These are phyloP conservation scores for Phaffomyces antillensis DNA, from an alignment of 805 yeast species.

Conservation along the genomic window DNA sequence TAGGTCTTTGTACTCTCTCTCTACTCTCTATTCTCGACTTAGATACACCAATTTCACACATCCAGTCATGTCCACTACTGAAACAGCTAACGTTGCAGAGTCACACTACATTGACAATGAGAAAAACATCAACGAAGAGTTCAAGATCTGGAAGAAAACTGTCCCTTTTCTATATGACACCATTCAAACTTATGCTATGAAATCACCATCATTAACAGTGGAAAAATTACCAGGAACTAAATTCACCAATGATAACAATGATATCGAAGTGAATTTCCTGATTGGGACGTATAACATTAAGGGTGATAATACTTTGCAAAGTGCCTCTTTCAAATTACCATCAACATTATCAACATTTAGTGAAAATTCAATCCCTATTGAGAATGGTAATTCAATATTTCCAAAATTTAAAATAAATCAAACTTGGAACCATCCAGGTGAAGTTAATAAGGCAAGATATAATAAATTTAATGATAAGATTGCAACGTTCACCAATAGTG, in stretches of 20 bases:
- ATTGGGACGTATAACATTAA: conserved; percentile 40
- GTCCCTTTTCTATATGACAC: conserved; percentile 70
- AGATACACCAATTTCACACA: too few relatives aligned
- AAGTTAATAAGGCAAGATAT: conserved; percentile 54
- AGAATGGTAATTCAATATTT: conserved; percentile 25
- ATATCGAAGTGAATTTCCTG: conserved; percentile 32
- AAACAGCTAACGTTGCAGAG: conserved; percentile 1
- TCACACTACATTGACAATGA: conserved; percentile 47
- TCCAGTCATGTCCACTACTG: too few relatives aligned
- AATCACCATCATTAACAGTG: conserved; percentile 52
- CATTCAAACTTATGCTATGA: conserved; percentile 51
- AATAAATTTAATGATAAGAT: conserved; percentile 24
- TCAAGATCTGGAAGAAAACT: conserved; percentile 76
- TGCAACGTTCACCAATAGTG: conserved; percentile 28
- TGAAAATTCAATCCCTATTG: conserved; percentile 19
- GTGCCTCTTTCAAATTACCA: conserved; percentile 32
- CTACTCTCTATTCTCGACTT: too few relatives aligned
- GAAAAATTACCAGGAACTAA: conserved; percentile 43
- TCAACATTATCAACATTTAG: conserved; percentile 37
- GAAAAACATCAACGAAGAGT: conserved; percentile 68
- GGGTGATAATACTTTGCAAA: conserved; percentile 36
- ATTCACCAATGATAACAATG: conserved; percentile 20
- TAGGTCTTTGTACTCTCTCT: too few relatives aligned
- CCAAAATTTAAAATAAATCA: conserved; percentile 32
- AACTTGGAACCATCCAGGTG: conserved; percentile 50